Evolutionary conservation across 257 asterid species (phyloP).

Genomic region (Primulina huaijiensis): DNA sequence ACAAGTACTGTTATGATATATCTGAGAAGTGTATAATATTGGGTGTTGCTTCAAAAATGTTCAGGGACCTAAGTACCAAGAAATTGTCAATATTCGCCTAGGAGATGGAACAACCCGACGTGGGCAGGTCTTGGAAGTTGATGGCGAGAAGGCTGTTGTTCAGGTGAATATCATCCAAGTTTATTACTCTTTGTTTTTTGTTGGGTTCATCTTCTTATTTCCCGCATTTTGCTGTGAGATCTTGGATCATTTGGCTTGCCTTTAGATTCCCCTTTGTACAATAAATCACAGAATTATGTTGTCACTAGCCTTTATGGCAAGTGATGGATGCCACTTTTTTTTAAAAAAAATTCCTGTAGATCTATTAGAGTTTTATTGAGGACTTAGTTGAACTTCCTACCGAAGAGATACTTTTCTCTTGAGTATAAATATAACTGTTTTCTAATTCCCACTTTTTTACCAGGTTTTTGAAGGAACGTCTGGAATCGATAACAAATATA

Average conservation of each 20-base stretch:
- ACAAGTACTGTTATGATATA: constrained; percentile 1
- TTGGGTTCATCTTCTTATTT: background rate
- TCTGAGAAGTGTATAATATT: constrained; percentile 18
- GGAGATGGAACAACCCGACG: constrained; percentile 97
- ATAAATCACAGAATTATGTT: constrained; percentile 6
- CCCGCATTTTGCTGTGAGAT: constrained; percentile 1
- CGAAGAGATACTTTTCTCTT: constrained; percentile 14
- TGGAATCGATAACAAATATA: constrained; percentile 92
- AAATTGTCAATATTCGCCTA: constrained; percentile 91
- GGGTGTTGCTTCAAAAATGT: constrained; percentile 27
- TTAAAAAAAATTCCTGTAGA: background rate
- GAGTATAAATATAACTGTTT: background rate
- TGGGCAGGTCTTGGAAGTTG: constrained; percentile 97
- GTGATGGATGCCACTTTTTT: background rate
- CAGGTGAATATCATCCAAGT: constrained; percentile 52
- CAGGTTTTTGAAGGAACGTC: constrained; percentile 99
- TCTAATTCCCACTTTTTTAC: constrained; percentile 11
- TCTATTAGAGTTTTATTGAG: constrained; percentile 9
- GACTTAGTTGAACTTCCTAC: constrained; percentile 12
- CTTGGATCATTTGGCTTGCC: background rate
- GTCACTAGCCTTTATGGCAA: constrained; percentile 5
- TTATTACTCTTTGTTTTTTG: constrained; percentile 2
- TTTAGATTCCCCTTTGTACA: background rate
- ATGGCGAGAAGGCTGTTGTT: constrained; percentile 97
- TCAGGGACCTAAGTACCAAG: constrained; percentile 98